Conservation (phyloP, 768 basidiomycete genomes). For the Russula sp. region DNA sequence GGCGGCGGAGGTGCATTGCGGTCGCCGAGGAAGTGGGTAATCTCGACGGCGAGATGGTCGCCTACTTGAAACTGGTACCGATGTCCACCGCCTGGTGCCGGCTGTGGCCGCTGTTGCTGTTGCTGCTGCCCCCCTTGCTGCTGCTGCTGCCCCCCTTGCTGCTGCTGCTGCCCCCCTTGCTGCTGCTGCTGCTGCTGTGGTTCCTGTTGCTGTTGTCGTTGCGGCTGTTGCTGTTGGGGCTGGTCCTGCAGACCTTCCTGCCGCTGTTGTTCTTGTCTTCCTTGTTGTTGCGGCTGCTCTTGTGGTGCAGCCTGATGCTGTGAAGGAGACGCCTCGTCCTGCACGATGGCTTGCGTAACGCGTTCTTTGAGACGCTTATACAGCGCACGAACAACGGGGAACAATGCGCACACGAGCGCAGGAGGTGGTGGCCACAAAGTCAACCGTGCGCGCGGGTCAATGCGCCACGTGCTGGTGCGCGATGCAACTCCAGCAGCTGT, state of each 20-base stretch:
- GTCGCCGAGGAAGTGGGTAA: not conserved
- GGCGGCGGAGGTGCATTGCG: not conserved
- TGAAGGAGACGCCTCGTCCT: not conserved
- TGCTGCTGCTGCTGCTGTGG: not conserved
- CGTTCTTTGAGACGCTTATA: slow-evolving; percentile 24
- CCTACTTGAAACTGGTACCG: slow-evolving; percentile 24
- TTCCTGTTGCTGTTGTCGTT: not conserved
- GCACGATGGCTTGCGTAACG: slow-evolving; percentile 25
- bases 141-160: not conserved
- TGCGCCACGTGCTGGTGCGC: not conserved
- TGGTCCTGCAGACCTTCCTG: not conserved
- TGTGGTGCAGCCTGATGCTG: not conserved
- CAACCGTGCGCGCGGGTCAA: slow-evolving; percentile 6
- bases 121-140: no score
- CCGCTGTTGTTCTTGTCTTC: not conserved
- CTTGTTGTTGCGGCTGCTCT: not conserved
- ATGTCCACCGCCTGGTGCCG: slow-evolving; percentile 12
- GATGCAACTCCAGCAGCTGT: not conserved
- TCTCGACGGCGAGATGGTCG: slow-evolving; percentile 18
- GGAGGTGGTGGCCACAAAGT: slow-evolving; percentile 32
- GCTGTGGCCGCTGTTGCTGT: no score
- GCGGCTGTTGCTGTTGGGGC: not conserved
- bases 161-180: not conserved
- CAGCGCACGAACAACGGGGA: slow-evolving; percentile 25
- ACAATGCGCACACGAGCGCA: slow-evolving; percentile 25